Evolutionary conservation across 352 stramenopile species (phyloP).

Genomic region (Phytophthora crassamura): DNA sequence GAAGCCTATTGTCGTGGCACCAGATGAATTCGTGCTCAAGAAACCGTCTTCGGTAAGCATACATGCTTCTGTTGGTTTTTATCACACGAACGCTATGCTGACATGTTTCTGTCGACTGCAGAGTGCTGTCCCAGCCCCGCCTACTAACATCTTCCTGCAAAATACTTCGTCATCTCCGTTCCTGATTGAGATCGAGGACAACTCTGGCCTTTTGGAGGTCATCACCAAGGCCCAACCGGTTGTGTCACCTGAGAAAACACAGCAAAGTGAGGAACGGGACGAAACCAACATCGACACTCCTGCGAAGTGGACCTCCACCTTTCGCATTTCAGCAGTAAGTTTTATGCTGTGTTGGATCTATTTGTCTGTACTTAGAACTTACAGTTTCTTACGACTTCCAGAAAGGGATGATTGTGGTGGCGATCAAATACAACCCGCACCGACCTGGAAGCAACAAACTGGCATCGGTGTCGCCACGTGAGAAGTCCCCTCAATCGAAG

Average conservation of each 20-base stretch:
- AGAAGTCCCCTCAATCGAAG: constrained; percentile 19
- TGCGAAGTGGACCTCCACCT: constrained; percentile 28
- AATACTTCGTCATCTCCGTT: constrained; percentile 70
- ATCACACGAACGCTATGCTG: background rate
- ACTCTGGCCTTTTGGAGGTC: constrained; percentile 61
- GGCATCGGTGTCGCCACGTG: constrained; percentile 8
- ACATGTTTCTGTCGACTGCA: constrained; percentile 2
- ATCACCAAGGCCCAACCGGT: constrained; percentile 46
- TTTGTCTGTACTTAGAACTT: background rate
- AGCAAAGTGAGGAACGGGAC: constrained; percentile 20
- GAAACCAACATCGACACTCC: constrained; percentile 15
- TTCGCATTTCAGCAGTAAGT: constrained; percentile 64
- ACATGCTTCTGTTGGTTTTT: constrained; percentile 1
- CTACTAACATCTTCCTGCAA: constrained; percentile 82
- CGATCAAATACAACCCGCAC: constrained; percentile 59
- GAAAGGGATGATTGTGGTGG: constrained; percentile 82
- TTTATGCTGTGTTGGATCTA: constrained; percentile 1
- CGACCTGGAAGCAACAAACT: constrained; percentile 1
- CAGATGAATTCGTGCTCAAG: constrained; percentile 73
- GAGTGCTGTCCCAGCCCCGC: constrained; percentile 33
- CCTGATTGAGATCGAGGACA: constrained; percentile 68
- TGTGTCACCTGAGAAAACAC: constrained; percentile 9
- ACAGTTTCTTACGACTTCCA: constrained; percentile 23
- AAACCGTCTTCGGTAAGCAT: constrained; percentile 38
- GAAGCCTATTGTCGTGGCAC: constrained; percentile 62